phyloP scores from a whole-genome alignment of 495 filamentous ascomycete genomes.

The Podospora appendiculata region DNA sequence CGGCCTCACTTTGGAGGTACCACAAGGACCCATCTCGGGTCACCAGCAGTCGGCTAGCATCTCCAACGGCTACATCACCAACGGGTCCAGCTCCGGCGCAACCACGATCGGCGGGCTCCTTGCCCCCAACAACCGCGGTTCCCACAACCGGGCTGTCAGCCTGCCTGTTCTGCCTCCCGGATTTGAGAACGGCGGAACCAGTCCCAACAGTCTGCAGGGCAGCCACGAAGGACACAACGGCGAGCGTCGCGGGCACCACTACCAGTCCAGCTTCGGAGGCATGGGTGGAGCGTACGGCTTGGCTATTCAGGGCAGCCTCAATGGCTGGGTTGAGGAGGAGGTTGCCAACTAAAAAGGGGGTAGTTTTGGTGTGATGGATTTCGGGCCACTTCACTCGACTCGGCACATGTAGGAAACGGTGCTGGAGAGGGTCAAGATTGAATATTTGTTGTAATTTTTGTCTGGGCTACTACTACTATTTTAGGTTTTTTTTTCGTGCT shows the following conservation, averaged over 20 bases:
- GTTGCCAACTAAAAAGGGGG: constrained; percentile 33
- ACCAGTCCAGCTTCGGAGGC: constrained; percentile 47
- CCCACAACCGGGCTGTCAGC: constrained; percentile 79
- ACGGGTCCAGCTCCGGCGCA: constrained; percentile 48
- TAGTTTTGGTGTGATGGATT: not conserved
- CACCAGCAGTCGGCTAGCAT: constrained; percentile 58
- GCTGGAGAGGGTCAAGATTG: not conserved
- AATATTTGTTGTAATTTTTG: constrained; percentile 3
- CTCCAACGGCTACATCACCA: constrained; percentile 47
- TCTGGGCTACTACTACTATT: not conserved
- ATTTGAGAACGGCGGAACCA: constrained; percentile 42
- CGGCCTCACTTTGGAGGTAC: constrained; percentile 43
- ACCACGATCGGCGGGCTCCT: constrained; percentile 68
- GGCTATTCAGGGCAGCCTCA: constrained; percentile 43
- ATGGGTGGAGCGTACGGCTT: constrained; percentile 43
- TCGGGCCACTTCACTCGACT: not conserved
- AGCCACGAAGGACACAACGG: constrained; percentile 27
- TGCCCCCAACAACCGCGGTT: constrained; percentile 63
- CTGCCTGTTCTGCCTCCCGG: constrained; percentile 57
- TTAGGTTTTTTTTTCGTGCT: not conserved
- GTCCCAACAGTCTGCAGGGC: constrained; percentile 36
- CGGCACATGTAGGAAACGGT: not conserved
- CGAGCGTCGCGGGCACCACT: constrained; percentile 46
- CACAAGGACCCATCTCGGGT: constrained; percentile 43
- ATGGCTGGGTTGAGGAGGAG: constrained; percentile 52